Evolutionary conservation across 1,284 basidiomycete species (phyloP).

Genomic region (Lentinula novae-zelandiae): DNA sequence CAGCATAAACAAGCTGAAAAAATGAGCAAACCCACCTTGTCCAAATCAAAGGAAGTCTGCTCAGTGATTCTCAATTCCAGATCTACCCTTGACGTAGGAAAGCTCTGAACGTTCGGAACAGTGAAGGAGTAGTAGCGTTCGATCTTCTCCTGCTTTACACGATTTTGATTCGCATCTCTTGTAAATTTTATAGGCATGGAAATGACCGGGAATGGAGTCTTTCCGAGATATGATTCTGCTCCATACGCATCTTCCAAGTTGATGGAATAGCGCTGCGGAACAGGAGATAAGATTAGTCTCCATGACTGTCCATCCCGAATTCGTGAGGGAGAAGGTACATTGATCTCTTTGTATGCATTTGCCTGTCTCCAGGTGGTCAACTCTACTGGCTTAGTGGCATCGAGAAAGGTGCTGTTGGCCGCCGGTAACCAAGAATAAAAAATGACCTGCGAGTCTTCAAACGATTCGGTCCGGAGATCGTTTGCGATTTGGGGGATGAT

Average conservation of each 20-base stretch:
- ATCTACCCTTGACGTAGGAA: background rate
- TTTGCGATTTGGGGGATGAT: slow-evolving; percentile 78
- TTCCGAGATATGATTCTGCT: slow-evolving; percentile 25
- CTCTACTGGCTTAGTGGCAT: slow-evolving; percentile 45
- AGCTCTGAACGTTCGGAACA: background rate
- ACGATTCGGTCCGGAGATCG: slow-evolving; percentile 72
- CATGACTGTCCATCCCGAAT: slow-evolving; percentile 54
- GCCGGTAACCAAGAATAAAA: slow-evolving; percentile 47
- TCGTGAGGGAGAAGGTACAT: slow-evolving; percentile 56
- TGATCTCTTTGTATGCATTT: slow-evolving; percentile 70
- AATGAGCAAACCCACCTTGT: slow-evolving; percentile 59
- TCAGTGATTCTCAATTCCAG: slow-evolving; percentile 56
- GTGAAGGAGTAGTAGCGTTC: slow-evolving; percentile 52
- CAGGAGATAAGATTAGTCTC: slow-evolving; percentile 54
- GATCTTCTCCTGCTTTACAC: slow-evolving; percentile 68
- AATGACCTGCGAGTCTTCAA: slow-evolving; percentile 46
- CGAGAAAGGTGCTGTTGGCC: slow-evolving; percentile 10
- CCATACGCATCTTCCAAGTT: slow-evolving; percentile 4
- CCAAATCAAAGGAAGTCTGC: slow-evolving; percentile 83
- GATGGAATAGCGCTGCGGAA: slow-evolving; percentile 26
- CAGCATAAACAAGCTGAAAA: slow-evolving; percentile 13
- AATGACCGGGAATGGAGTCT: slow-evolving; percentile 52
- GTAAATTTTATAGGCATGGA: slow-evolving; percentile 65
- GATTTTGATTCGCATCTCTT: slow-evolving; percentile 21
- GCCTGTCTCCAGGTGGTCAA: slow-evolving; percentile 66